Evolutionary conservation across 2,329 filamentous ascomycete species (phyloP).

Genomic region (Colletotrichum liaoningense): DNA sequence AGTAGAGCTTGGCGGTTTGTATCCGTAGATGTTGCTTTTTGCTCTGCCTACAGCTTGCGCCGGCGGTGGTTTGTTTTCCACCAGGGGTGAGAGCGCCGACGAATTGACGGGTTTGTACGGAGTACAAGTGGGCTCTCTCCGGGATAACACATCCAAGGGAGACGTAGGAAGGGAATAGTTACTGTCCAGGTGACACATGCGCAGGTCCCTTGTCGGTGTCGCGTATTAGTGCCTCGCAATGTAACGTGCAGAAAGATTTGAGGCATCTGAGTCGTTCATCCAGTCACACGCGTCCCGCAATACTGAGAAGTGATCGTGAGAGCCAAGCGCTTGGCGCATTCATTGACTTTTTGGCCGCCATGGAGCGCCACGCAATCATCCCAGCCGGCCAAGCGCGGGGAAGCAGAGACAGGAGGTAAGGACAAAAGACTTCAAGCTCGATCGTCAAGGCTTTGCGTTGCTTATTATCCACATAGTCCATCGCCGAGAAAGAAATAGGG

Average conservation of each 20-base stretch:
- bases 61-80: background rate
- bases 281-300: conserved; percentile 33
- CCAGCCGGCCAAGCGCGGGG: conserved; percentile 8
- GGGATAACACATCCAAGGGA: conserved; percentile 3
- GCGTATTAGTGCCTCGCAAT: conserved; percentile 22
- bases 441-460: conserved; percentile 28
- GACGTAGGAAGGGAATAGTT: background rate
- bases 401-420: conserved; percentile 13
- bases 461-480: conserved; percentile 19
- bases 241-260: conserved; percentile 27
- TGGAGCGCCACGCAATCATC: background rate
- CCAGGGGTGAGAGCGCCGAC: background rate
- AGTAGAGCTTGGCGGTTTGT: conserved; percentile 14
- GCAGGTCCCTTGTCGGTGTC: conserved; percentile 13
- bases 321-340: conserved; percentile 32
- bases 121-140: conserved; percentile 8
- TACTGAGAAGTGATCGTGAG: conserved; percentile 30
- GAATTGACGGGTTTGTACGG: background rate
- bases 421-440: conserved; percentile 25
- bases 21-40: conserved; percentile 2
- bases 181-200: conserved; percentile 13
- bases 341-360: conserved; percentile 15
- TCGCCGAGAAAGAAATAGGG: conserved; percentile 17
- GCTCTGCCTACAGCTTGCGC: background rate
- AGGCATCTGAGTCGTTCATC: conserved; percentile 31